These are phyloP conservation scores for Sequoia sempervirens DNA, from an alignment of 75 land plant species.

Conservation along the genomic window DNA sequence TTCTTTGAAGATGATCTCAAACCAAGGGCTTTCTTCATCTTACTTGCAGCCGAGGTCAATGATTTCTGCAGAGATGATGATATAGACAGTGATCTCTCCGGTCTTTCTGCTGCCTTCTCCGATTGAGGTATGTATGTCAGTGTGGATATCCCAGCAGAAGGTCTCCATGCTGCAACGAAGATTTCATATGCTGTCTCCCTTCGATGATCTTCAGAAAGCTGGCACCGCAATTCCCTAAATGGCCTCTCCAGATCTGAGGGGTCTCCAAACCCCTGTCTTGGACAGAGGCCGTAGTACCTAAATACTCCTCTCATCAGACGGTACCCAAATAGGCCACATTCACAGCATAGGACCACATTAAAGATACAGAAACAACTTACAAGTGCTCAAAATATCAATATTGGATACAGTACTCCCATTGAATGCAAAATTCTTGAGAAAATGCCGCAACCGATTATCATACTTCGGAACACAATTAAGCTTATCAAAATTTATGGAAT, in stretches of 20 bases:
- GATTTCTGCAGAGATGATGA: slow-evolving; percentile 40
- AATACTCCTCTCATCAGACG: not conserved
- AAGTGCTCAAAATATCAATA: not conserved
- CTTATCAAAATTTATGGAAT: too few species aligned
- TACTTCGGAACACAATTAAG: not conserved
- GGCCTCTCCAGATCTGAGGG: slow-evolving; percentile 39
- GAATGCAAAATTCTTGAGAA: not conserved
- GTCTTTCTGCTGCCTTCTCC: slow-evolving; percentile 4
- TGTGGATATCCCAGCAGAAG: slow-evolving; percentile 37
- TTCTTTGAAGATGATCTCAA: slow-evolving; percentile 43
- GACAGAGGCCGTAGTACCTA: slow-evolving; percentile 3
- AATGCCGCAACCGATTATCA: not conserved
- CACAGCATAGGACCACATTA: too few species aligned
- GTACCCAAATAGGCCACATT: not conserved
- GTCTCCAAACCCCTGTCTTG: slow-evolving; percentile 8
- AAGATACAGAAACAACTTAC: too few species aligned
- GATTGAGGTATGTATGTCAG: slow-evolving; percentile 35
- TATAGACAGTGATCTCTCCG: slow-evolving; percentile 5
- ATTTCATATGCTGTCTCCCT: slow-evolving; percentile 80
- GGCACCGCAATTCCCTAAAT: slow-evolving; percentile 26
- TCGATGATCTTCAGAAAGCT: slow-evolving; percentile 55
- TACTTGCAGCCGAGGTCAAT: slow-evolving; percentile 68
- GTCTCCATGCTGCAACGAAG: slow-evolving; percentile 66
- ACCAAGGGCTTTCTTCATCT: slow-evolving; percentile 89
- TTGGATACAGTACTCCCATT: not conserved